Percentiles rank a stretch among this genome's conserved stretches.
Evolutionary conservation across 2,329 filamentous ascomycete genomes (phyloP).

Genomic region (Phaeophleospora eucalypticola): DNA sequence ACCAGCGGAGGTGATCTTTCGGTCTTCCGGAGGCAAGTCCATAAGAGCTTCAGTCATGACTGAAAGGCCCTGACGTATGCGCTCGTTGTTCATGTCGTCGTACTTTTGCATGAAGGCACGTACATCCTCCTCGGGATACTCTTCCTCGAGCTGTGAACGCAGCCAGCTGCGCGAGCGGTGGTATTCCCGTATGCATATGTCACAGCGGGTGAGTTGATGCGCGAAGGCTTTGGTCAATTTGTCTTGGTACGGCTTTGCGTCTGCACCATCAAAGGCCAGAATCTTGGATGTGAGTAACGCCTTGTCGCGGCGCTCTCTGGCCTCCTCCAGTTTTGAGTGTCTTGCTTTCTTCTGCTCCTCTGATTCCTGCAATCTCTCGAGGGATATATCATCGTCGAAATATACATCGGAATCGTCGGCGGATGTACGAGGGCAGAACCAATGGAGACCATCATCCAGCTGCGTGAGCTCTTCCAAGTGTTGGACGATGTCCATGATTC

Average conservation of each 20-base stretch:
- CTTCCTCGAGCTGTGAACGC: constrained; percentile 37
- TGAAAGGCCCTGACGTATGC: constrained; percentile 43
- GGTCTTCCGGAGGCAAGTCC: constrained; percentile 47
- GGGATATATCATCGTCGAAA: constrained; percentile 43
- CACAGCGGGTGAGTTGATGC: constrained; percentile 43
- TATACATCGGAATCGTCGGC: constrained; percentile 36
- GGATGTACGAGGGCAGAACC: constrained; percentile 45
- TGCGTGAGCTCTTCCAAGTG: constrained; percentile 24
- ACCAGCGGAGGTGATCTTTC: constrained; percentile 49
- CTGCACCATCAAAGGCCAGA: constrained; percentile 45
- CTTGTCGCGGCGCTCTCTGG: constrained; percentile 38
- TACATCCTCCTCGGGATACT: constrained; percentile 45
- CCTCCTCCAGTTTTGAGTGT: constrained; percentile 35
- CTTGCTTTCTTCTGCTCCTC: constrained; percentile 21
- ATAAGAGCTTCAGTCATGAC: constrained; percentile 38
- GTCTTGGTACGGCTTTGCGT: constrained; percentile 42
- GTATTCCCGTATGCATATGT: constrained; percentile 48
- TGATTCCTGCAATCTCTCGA: constrained; percentile 25
- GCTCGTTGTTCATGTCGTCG: constrained; percentile 43
- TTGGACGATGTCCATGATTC: constrained; percentile 14
- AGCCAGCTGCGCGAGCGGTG: constrained; percentile 43
- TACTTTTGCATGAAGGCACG: constrained; percentile 40
- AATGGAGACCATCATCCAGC: constrained; percentile 38
- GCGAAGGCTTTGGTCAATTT: constrained; percentile 39
- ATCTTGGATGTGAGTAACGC: constrained; percentile 43